Evolutionary conservation across 345 rosid genomes (phyloP), one percentile per base, ranked within the genome.

Genomic region (Kandelia obovata): DNA sequence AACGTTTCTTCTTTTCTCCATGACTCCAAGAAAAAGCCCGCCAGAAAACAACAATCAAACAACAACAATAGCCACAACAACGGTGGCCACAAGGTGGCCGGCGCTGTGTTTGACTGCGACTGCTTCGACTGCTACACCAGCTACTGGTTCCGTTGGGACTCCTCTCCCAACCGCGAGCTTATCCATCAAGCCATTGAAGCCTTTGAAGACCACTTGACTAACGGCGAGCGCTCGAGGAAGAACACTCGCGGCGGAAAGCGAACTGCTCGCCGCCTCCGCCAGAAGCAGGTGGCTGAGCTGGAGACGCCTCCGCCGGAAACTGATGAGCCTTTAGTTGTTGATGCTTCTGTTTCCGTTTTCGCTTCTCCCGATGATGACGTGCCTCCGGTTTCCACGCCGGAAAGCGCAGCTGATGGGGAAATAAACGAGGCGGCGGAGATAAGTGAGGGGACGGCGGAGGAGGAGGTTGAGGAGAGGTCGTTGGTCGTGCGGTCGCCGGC

Each of bases 111-210:
- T 47, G 83, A 83, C 16, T 96, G 99, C 34, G 92, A 84, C 63
- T 96, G 98, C 67, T 96, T 96, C 67, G 88, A 86, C 72, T 96
- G 99, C 23, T 96, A 96, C 77, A 83, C 85, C 5, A 86, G 80
- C 80, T 96, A 83, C 83, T 96, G 99, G 99, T 73, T 79, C 68
- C 68, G 91, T 3, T 96, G 98, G 99, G 97, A 92, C 74, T 92
- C 90, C 0, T 92, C 97, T 0, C 80, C 87, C n/a, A 90, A 87
- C 68, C 89, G 90, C 1, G 97, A 96, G 78, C 91, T 82, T 17
- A 89, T 96, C 66, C 89, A 92, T 72, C 85, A 85, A 39, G 90
- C 68, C 35, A 92, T 96, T 43, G 97, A 96, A 57, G 97, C 96
- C 15, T 92, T 88, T 30, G 98, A 95, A 78, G 94, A 86, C 6